Evolutionary conservation across 495 filamentous ascomycete species (phyloP).

Genomic region (Poronia punctata): DNA sequence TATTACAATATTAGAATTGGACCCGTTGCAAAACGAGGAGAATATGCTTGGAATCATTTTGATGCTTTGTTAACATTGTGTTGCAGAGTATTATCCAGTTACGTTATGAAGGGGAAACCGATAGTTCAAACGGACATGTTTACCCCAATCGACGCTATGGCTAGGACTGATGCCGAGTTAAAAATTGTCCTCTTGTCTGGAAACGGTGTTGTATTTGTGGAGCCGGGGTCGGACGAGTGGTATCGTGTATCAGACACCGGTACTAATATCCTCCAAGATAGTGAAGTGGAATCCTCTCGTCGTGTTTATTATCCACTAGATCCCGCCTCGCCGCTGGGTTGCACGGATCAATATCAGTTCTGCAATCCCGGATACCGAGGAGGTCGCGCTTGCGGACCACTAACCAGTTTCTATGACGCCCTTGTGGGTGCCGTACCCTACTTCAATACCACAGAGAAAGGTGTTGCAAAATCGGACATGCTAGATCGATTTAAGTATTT

Average conservation of each 20-base stretch:
- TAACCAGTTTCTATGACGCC: constrained; percentile 1
- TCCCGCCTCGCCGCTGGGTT: constrained; percentile 5
- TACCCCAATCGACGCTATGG: neutral
- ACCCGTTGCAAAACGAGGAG: too few species aligned
- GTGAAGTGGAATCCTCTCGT: neutral
- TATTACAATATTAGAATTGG: neutral
- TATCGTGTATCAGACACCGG: neutral
- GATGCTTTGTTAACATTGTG: too few species aligned
- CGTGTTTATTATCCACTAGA: neutral
- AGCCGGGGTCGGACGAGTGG: constrained; percentile 3
- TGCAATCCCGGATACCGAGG: constrained; percentile 7
- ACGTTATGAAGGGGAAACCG: neutral
- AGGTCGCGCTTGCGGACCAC: neutral
- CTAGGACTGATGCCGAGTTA: neutral
- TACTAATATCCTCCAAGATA: neutral
- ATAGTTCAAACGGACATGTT: neutral
- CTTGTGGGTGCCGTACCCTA: neutral
- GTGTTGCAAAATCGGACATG: neutral
- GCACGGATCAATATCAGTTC: constrained; percentile 1
- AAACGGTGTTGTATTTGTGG: neutral
- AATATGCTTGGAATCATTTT: too few species aligned
- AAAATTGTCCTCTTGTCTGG: neutral
- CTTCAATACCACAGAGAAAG: constrained; percentile 1
- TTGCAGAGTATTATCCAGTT: too few species aligned
- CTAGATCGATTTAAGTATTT: neutral